These are phyloP conservation scores for Xylaria castorea DNA, from an alignment of 495 filamentous ascomycete species.

Conservation along the genomic window DNA sequence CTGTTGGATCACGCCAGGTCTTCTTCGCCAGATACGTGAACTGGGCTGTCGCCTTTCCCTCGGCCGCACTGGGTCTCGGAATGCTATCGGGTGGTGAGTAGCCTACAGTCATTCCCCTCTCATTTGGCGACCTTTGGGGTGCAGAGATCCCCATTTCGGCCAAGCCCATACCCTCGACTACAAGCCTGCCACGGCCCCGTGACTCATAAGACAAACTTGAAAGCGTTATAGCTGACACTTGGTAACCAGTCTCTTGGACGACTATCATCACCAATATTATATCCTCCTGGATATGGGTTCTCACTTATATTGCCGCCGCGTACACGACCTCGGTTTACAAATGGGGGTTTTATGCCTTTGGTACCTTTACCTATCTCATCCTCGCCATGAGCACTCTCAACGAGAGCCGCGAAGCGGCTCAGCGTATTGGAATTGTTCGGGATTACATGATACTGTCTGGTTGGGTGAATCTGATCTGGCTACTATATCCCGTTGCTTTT, in stretches of 20 bases:
- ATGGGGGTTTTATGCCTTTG: neutral
- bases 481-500: neutral
- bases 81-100: neutral
- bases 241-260: neutral
- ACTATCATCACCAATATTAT: constrained; percentile 2
- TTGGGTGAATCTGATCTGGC: neutral
- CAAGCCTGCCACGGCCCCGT: too few species aligned
- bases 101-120: neutral
- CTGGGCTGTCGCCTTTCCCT: neutral
- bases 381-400: constrained; percentile 4
- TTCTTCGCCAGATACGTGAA: constrained; percentile 12
- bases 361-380: neutral
- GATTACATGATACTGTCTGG: constrained; percentile 1
- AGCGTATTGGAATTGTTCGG: neutral
- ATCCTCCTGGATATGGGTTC: constrained; percentile 2
- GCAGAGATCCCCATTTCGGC: neutral
- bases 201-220: neutral
- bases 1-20: neutral
- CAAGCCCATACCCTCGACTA: neutral
- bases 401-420: neutral
- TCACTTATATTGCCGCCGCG: neutral
- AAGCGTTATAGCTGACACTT: neutral
- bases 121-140: neutral
- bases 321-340: neutral
- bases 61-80: neutral